Evolutionary conservation across 2,329 filamentous ascomycete species (phyloP).

Genomic region (Trichoderma gracile): DNA sequence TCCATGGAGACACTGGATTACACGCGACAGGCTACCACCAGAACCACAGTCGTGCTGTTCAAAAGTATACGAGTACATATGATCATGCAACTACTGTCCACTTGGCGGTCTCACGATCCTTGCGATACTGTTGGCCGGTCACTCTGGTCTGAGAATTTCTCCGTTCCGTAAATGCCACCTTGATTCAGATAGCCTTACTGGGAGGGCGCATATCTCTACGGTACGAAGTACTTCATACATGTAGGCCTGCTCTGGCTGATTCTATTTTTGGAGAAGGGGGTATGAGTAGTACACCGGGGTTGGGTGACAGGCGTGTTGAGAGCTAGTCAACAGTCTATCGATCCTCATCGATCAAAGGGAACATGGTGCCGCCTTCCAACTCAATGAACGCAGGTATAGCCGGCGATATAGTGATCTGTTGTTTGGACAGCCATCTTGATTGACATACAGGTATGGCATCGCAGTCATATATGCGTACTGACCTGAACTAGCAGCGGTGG

Average conservation of each 20-base stretch:
- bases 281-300: neutral
- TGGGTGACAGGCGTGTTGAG: neutral
- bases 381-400: neutral
- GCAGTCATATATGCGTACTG: neutral
- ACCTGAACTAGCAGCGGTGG: neutral
- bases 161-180: slow-evolving; percentile 18
- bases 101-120: neutral
- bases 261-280: slow-evolving; percentile 21
- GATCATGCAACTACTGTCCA: neutral
- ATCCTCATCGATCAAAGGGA: slow-evolving; percentile 13
- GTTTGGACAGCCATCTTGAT: neutral
- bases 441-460: no score
- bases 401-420: neutral
- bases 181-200: slow-evolving; percentile 5
- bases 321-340: slow-evolving; percentile 17
- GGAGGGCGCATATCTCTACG: neutral
- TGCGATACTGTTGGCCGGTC: slow-evolving; percentile 4
- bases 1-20: no score
- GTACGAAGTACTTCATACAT: no score
- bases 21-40: no score
- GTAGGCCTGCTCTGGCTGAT: neutral
- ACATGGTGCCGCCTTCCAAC: neutral
- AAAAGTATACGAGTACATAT: no score
- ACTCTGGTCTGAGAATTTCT: slow-evolving; percentile 19
- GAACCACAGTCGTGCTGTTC: no score